phyloP scores from a whole-genome alignment of 108 stramenopile species.

The Stephanodiscus triporus region DNA sequence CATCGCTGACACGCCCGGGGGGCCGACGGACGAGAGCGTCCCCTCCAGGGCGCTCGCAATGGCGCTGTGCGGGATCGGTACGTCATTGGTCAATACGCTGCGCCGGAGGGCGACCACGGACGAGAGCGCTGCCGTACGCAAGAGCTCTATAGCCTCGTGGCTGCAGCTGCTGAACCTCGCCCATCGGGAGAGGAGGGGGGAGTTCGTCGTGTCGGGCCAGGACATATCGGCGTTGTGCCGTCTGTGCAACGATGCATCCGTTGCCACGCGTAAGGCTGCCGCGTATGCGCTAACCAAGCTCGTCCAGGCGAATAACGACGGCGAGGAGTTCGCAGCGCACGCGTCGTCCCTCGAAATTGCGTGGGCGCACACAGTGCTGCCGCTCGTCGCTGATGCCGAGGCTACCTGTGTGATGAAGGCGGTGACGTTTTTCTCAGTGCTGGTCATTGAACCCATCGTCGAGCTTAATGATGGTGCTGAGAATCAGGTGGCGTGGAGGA shows the following conservation, averaged over 20 bases:
- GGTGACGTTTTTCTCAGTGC: slow-evolving; percentile 55
- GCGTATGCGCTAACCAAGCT: slow-evolving; percentile 71
- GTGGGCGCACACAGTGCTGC: slow-evolving; percentile 77
- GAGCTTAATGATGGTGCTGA: slow-evolving; percentile 25
- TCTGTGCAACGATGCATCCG: slow-evolving; percentile 68
- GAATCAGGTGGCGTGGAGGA: slow-evolving; percentile 63
- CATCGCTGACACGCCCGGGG: slow-evolving; percentile 9
- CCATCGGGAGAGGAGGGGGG: slow-evolving; percentile 28
- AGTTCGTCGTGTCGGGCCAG: slow-evolving; percentile 36
- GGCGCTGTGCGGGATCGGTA: slow-evolving; percentile 41
- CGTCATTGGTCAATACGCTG: slow-evolving; percentile 46
- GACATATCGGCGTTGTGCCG: slow-evolving; percentile 67
- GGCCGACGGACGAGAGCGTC: slow-evolving; percentile 12
- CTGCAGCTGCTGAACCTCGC: slow-evolving; percentile 55
- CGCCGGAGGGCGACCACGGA: slow-evolving; percentile 66
- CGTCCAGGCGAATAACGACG: slow-evolving; percentile 42
- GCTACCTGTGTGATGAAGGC: slow-evolving; percentile 60
- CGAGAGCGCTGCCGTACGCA: slow-evolving; percentile 75
- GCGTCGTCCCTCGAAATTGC: slow-evolving; percentile 57
- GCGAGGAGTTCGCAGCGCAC: slow-evolving; percentile 27
- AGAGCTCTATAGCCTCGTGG: slow-evolving; percentile 62
- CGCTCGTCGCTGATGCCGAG: slow-evolving; percentile 76
- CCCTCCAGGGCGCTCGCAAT: slow-evolving; percentile 35
- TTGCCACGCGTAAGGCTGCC: slow-evolving; percentile 76
- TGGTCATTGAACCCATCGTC: slow-evolving; percentile 71